A percentile compares a stretch with the other conserved stretches of the same genome.
Evolutionary conservation across 305 asterid species (phyloP).

Genomic region (Fraxinus baroniana): DNA sequence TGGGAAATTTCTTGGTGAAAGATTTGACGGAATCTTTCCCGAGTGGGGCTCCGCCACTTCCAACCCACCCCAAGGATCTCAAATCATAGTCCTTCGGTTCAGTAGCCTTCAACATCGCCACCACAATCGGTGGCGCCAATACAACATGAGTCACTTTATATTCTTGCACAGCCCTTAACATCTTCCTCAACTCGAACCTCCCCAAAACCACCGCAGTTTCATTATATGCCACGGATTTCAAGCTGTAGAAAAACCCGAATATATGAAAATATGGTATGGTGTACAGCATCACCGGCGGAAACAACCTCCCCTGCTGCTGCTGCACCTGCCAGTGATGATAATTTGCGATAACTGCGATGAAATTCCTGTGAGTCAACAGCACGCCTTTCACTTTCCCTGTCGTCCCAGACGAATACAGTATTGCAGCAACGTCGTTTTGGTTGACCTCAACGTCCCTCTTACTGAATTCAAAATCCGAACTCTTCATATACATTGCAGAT

Average conservation of each 20-base stretch:
- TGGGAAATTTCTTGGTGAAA: slow-evolving; percentile 38
- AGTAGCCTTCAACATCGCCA: slow-evolving; percentile 46
- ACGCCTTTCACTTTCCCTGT: slow-evolving; percentile 64
- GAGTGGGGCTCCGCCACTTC: slow-evolving; percentile 56
- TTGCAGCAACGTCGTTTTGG: slow-evolving; percentile 54
- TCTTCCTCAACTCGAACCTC: slow-evolving; percentile 43
- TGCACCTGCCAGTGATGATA: neutral
- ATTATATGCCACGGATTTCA: slow-evolving; percentile 45
- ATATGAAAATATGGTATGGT: slow-evolving; percentile 50
- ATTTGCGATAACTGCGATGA: slow-evolving; percentile 36
- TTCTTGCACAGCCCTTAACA: slow-evolving; percentile 50
- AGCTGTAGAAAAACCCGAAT: slow-evolving; percentile 37
- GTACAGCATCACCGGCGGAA: slow-evolving; percentile 36
- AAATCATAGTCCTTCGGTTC: slow-evolving; percentile 32
- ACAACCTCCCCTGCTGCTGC: slow-evolving; percentile 19
- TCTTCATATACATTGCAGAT: slow-evolving; percentile 26
- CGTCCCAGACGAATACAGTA: slow-evolving; percentile 65
- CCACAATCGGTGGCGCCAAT: slow-evolving; percentile 55
- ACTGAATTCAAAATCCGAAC: neutral
- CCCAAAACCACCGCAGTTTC: slow-evolving; percentile 52
- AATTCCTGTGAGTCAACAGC: slow-evolving; percentile 47
- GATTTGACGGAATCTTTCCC: slow-evolving; percentile 33
- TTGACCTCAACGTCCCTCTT: slow-evolving; percentile 24
- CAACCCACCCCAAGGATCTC: slow-evolving; percentile 42
- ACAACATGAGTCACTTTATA: slow-evolving; percentile 42